Percentiles rank a stretch among this genome's conserved stretches.
These are phyloP conservation scores for Leccinellum rugosiceps DNA, from an alignment of 768 basidiomycete genomes.

Conservation along the genomic window DNA sequence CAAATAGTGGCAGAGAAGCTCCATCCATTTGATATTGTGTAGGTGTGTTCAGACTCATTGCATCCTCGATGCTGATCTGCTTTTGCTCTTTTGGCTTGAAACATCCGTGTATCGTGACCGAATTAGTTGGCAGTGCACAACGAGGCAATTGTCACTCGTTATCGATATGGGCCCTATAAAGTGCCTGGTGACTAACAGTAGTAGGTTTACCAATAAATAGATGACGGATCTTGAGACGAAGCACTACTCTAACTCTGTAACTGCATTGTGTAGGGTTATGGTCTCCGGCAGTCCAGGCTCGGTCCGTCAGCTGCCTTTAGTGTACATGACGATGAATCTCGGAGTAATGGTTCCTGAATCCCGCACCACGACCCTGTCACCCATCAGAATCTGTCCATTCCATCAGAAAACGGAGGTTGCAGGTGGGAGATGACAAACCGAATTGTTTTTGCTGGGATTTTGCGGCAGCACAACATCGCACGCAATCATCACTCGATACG, in stretches of 20 bases:
- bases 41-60: slow-evolving; percentile 22
- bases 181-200: slow-evolving; percentile 18
- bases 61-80: slow-evolving; percentile 25
- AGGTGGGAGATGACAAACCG: slow-evolving; percentile 23
- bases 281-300: slow-evolving; percentile 14
- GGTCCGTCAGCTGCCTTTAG: slow-evolving; percentile 32
- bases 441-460: slow-evolving; percentile 20
- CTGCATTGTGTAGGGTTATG: slow-evolving; percentile 17
- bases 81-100: slow-evolving; percentile 3
- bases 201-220: slow-evolving; percentile 20
- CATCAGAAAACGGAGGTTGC: slow-evolving; percentile 25
- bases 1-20: slow-evolving; percentile 23
- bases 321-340: slow-evolving; percentile 58
- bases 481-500: slow-evolving; percentile 63
- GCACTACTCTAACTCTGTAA: slow-evolving; percentile 23
- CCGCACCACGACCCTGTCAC: slow-evolving; percentile 52
- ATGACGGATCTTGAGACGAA: slow-evolving; percentile 17
- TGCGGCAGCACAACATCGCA: slow-evolving; percentile 50
- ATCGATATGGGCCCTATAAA: slow-evolving; percentile 13
- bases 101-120: slow-evolving; percentile 18
- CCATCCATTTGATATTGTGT: slow-evolving; percentile 26
- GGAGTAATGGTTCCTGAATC: slow-evolving; percentile 55
- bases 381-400: slow-evolving; percentile 40
- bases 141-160: slow-evolving; percentile 20
- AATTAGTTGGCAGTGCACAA: slow-evolving; percentile 22